phyloP scores from a whole-genome alignment of 306 rosid genomes.

The Boehmeria nivea region DNA sequence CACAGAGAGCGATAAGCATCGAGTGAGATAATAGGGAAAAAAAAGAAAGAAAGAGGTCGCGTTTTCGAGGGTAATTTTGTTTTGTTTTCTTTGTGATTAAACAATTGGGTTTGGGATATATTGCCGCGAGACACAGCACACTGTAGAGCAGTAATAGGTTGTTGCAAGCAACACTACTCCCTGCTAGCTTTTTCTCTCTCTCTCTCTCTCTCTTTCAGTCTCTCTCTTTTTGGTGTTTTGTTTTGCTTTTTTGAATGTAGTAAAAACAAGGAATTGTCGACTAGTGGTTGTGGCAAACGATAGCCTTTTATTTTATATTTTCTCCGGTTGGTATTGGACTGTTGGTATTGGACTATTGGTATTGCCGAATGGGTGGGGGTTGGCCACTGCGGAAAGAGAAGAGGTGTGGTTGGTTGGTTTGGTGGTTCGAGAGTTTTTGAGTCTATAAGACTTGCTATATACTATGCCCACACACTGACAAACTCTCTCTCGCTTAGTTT shows the following conservation, averaged over 20 bases:
- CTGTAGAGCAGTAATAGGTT: conserved; percentile 17
- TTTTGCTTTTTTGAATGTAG: neutral
- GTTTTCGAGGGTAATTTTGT: no score
- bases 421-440: conserved; percentile 7
- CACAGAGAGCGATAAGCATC: neutral
- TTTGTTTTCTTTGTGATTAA: neutral
- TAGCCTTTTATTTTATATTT: neutral
- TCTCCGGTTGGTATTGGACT: neutral
- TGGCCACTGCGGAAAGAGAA: conserved; percentile 7
- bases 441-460: neutral
- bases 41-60: neutral
- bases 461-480: conserved; percentile 22
- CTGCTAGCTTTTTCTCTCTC: neutral
- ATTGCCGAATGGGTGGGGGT: conserved; percentile 3
- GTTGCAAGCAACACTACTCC: neutral
- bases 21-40: neutral
- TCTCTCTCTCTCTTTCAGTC: neutral
- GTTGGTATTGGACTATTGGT: neutral
- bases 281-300: neutral
- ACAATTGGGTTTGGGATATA: conserved; percentile 25
- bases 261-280: neutral
- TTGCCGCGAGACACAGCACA: conserved; percentile 37
- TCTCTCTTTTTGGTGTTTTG: neutral
- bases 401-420: conserved; percentile 6
- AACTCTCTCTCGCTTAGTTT: neutral